phyloP scores from a whole-genome alignment of 768 basidiomycete species.

The Tylopilus plumbeoviolaceoides region DNA sequence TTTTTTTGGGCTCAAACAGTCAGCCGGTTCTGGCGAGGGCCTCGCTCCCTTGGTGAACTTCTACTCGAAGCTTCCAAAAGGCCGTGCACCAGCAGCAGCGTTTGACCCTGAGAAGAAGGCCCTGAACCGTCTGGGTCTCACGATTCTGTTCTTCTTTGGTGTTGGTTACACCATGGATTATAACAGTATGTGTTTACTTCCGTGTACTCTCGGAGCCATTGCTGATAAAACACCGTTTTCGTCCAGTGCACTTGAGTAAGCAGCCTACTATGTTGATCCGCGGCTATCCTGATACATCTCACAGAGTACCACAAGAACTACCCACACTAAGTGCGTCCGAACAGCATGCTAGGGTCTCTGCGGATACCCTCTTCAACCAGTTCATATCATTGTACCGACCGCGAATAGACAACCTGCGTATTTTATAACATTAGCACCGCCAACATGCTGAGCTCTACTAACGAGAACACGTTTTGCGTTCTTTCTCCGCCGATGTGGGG shows the following conservation, averaged over 20 bases:
- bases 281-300: conserved; percentile 22
- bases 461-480: not conserved
- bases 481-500: not conserved
- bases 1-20: conserved; percentile 41
- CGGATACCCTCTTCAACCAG: conserved; percentile 5
- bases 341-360: conserved; percentile 1
- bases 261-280: conserved; percentile 10
- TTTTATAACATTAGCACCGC: conserved; percentile 5
- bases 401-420: conserved; percentile 24
- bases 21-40: conserved; percentile 75
- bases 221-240: conserved; percentile 6
- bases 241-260: conserved; percentile 81
- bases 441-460: not conserved
- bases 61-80: conserved; percentile 96
- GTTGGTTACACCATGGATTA: conserved; percentile 83
- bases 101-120: conserved; percentile 84
- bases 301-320: conserved; percentile 90
- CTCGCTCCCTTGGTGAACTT: conserved; percentile 87
- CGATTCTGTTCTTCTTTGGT: conserved; percentile 56
- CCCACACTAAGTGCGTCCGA: conserved; percentile 50
- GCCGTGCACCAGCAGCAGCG: conserved; percentile 57
- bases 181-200: conserved; percentile 59
- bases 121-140: conserved; percentile 44
- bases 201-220: not conserved
- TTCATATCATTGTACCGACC: conserved; percentile 18